Evolutionary conservation across 805 yeast species (phyloP).

Genomic region (Priceomyces melissophilus): DNA sequence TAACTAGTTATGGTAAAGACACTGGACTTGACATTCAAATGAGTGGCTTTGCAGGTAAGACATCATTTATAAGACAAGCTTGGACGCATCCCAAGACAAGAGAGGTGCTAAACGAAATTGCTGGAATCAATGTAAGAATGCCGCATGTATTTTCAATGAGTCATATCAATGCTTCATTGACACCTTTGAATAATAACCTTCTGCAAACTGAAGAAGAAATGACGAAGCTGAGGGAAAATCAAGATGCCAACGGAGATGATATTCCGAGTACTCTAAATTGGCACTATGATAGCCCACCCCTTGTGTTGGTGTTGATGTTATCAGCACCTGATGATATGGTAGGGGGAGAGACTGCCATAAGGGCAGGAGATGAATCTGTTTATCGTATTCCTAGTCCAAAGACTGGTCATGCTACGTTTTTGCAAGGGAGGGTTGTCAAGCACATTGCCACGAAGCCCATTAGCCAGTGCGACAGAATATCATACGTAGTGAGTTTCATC

Average conservation of each 20-base stretch:
- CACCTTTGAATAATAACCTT: background rate
- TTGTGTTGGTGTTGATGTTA: slow-evolving; percentile 9
- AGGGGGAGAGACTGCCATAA: slow-evolving; percentile 11
- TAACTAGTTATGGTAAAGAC: slow-evolving; percentile 16
- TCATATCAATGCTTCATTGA: slow-evolving; percentile 20
- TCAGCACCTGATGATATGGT: slow-evolving; percentile 6
- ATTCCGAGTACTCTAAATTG: slow-evolving; percentile 6
- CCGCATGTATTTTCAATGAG: slow-evolving; percentile 18
- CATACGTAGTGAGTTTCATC: slow-evolving; percentile 3
- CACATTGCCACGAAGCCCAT: slow-evolving; percentile 47
- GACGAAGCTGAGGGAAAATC: background rate
- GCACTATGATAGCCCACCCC: slow-evolving; percentile 9
- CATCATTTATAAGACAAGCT: slow-evolving; percentile 20
- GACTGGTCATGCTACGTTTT: slow-evolving; percentile 48
- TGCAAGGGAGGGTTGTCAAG: slow-evolving; percentile 45
- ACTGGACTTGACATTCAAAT: slow-evolving; percentile 25
- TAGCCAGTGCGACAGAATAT: slow-evolving; percentile 15
- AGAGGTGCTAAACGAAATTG: slow-evolving; percentile 17
- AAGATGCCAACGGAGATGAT: slow-evolving; percentile 1
- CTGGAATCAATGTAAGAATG: slow-evolving; percentile 19
- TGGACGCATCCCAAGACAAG: slow-evolving; percentile 22
- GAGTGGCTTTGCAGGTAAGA: slow-evolving; percentile 20
- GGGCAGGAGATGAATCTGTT: slow-evolving; percentile 12
- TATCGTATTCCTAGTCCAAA: slow-evolving; percentile 34
- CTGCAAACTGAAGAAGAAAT: background rate